These are phyloP conservation scores for Dicorynia guianensis DNA, from an alignment of 306 rosid genomes.

Conservation along the genomic window DNA sequence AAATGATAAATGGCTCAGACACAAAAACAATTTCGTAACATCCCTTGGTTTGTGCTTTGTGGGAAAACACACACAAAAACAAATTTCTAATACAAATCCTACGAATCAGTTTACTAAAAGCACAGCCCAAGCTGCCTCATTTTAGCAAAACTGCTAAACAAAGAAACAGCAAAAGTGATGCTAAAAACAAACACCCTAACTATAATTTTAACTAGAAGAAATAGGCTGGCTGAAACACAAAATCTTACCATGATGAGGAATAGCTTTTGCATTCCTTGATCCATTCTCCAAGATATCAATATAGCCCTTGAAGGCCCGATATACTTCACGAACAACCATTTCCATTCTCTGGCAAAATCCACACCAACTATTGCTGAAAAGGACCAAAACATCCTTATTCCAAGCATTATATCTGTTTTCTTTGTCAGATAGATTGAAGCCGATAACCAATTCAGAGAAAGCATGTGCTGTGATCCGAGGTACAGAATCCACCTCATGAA, in stretches of 20 bases:
- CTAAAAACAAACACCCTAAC: conserved; percentile 28
- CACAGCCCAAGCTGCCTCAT: conserved; percentile 1
- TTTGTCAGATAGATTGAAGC: conserved; percentile 69
- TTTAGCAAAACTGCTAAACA: conserved; percentile 4
- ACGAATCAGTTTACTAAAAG: background rate
- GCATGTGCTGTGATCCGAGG: conserved; percentile 72
- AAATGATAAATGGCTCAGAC: no score
- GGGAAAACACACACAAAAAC: background rate
- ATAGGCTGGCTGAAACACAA: background rate
- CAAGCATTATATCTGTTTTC: conserved; percentile 51
- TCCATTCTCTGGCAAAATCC: conserved; percentile 94
- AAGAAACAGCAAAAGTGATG: conserved; percentile 17
- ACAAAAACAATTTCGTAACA: background rate
- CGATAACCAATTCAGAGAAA: conserved; percentile 74
- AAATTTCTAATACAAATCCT: background rate
- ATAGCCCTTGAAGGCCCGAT: conserved; percentile 71
- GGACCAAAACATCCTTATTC: conserved; percentile 85
- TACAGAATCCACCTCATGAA: conserved; percentile 85
- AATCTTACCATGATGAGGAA: conserved; percentile 56
- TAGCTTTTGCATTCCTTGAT: conserved; percentile 48
- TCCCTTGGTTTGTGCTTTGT: background rate
- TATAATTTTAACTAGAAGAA: conserved; percentile 25
- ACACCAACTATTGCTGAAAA: conserved; percentile 96
- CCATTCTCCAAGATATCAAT: conserved; percentile 53
- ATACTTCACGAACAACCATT: conserved; percentile 79